Percentiles rank a stretch among this genome's conserved stretches.
Evolutionary conservation across 345 rosid genomes (phyloP).

Genomic region (Aethionema arabicum): DNA sequence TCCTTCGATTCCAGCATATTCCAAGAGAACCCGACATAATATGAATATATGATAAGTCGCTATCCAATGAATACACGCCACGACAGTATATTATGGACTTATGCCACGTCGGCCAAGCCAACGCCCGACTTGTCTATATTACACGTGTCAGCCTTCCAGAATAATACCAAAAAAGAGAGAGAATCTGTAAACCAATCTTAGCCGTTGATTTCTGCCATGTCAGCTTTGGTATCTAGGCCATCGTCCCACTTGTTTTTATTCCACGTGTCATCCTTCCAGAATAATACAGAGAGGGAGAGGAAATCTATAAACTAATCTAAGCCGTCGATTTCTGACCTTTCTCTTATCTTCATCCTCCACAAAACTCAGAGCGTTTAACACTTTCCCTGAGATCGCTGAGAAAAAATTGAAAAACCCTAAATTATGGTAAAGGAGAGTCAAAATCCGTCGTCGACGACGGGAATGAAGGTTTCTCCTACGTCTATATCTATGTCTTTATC

Average conservation of each 20-base stretch:
- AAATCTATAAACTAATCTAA: slow-evolving; percentile 24
- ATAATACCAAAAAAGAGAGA: no score
- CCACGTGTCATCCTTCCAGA: slow-evolving; percentile 47
- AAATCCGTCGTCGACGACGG: slow-evolving; percentile 34
- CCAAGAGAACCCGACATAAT: slow-evolving; percentile 8
- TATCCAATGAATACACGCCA: slow-evolving; percentile 26
- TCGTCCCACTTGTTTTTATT: slow-evolving; percentile 46
- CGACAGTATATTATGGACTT: background rate
- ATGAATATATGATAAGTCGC: slow-evolving; percentile 29
- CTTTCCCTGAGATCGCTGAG: slow-evolving; percentile 32
- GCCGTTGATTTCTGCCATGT: slow-evolving; percentile 20
- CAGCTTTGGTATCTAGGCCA: slow-evolving; percentile 9
- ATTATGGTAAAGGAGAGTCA: slow-evolving; percentile 47
- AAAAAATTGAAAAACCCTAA: slow-evolving; percentile 31
- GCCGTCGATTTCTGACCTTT: slow-evolving; percentile 39
- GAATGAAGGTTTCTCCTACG: background rate
- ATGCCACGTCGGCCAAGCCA: no score
- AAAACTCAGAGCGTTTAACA: slow-evolving; percentile 12
- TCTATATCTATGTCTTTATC: slow-evolving; percentile 45
- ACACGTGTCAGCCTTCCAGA: no score
- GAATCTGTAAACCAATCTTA: background rate
- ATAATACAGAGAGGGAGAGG: slow-evolving; percentile 12
- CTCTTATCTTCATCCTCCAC: slow-evolving; percentile 5
- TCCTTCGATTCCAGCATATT: slow-evolving; percentile 32
- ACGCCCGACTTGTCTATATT: no score